Base-by-base conservation (phyloP, 768 basidiomycete species). In the Gyrodon lividus region DNA sequence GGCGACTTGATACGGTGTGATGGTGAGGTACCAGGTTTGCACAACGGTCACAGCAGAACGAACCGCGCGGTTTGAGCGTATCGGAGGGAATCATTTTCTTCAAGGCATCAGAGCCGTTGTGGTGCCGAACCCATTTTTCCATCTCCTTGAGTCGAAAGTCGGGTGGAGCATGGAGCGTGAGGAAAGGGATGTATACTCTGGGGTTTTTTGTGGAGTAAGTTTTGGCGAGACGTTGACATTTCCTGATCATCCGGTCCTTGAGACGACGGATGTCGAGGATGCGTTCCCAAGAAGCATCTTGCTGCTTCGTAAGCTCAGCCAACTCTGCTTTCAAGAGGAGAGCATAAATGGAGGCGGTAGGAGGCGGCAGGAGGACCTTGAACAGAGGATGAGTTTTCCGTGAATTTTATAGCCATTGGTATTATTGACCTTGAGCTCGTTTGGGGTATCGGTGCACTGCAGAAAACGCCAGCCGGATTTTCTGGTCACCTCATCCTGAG, bases 201-300 rank as follows among this genome's bases (percentile, higher is more conserved):
- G 73, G 67, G 38, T 67, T 74, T 23, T 71, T 64, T 26, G 73
- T 63, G 12, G 77, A 70, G 45, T 69, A 62, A 48, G 67, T 67
- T 55, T 77, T 81, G 40, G 80, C 78, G 39, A 88, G 70, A 49
- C 83, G 80, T 57, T 82, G 81, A 63, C 85, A 88, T 61, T 89
- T 89, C 66, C 86, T 83, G 55, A 88, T 82, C 86, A 89, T 87
- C 52, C 87, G 79, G 65, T 89, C 87, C 72, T 89, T 89, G 60
- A 89, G 74, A 56, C 82, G 87, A 13, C 87, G 85, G 43, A 89
- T 86, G 64, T 87, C 78, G 55, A 86, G 72, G 60, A 89, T 78
- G 55, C 82, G 80, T 43, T 85, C 79, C 86, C 84, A 88, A 51
- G 80, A 78, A 19, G 83, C 74, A 30, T 70, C 61, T 3, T 71